phyloP scores from a whole-genome alignment of 768 basidiomycete genomes.

The Podaxis sp. region DNA sequence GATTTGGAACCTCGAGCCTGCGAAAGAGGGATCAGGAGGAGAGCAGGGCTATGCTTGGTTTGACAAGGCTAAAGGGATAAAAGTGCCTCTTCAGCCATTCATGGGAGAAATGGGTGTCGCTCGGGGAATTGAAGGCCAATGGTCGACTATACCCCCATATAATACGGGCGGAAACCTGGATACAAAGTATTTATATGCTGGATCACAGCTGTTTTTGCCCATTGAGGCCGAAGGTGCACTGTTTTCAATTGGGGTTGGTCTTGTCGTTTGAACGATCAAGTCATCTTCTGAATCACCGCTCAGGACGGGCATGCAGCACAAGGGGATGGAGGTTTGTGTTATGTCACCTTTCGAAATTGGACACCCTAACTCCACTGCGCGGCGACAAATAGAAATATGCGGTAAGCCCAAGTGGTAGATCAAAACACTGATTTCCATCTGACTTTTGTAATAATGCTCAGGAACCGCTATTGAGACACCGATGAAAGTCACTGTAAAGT shows the following conservation, averaged over 20 bases:
- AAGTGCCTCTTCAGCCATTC: constrained; percentile 55
- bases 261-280: background rate
- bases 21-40: constrained; percentile 30
- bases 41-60: constrained; percentile 43
- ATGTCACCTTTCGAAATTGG: background rate
- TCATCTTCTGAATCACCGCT: background rate
- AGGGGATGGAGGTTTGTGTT: constrained; percentile 58
- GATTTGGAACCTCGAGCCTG: constrained; percentile 45
- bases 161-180: constrained; percentile 63
- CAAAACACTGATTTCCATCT: background rate
- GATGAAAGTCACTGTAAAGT: constrained; percentile 52
- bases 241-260: constrained; percentile 58
- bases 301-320: constrained; percentile 69
- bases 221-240: constrained; percentile 60
- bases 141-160: constrained; percentile 65
- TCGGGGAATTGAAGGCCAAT: constrained; percentile 46
- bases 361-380: background rate
- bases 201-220: constrained; percentile 58
- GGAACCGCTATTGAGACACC: constrained; percentile 68
- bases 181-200: constrained; percentile 54
- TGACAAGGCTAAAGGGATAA: constrained; percentile 45
- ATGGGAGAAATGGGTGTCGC: constrained; percentile 68
- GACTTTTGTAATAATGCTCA: constrained; percentile 20
- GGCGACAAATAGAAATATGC: constrained; percentile 48
- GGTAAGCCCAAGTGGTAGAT: constrained; percentile 35